Evolutionary conservation across 75 land plant species (phyloP), one percentile per base, ranked within the genome.

Genomic region (Selaginella tamariscina): DNA sequence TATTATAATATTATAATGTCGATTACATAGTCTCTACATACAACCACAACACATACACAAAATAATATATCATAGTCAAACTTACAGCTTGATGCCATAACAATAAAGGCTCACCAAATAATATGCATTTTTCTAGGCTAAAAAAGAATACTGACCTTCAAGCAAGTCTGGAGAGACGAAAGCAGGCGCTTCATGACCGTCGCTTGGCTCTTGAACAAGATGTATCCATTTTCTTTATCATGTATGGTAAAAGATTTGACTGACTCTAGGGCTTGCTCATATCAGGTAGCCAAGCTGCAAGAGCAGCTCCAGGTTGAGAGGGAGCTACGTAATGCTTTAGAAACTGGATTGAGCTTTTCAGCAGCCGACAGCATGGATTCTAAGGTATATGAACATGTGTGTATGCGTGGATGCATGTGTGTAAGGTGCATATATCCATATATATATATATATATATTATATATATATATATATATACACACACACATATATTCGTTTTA

Each of bases 161-260:
- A 78, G 99, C 99, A 29, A 95, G 96, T 71, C 75, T 95, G 79
- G 99, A 95, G 70, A 85, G 92, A 80, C 82, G 99, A 74, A 95
- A 95, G 70, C 99, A 91, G 73, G 99, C 99, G 70, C 75, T 95
- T 67, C 97, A 95, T 80, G 99, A 95, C 54, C 86, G 99, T 0
- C 96, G 99, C 23, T 71, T 95, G 75, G 99, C 92, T 30, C 87
- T 95, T 66, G 96, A 95, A 69, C 99, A 95, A 84, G 99, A 95
- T 84, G 99, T 95, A 82, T 59, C 31, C 15, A 39, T 39, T 39
- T 39, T 39, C 49, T 70, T 31, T 27, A 24, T 22, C 13, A 60
- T 1, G 23, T 11, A 0, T n/a, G n/a, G n/a, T n/a, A n/a, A n/a
- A n/a, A 39, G 49, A 39, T 39, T 39, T 39, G n/a, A n/a, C n/a